Percentiles rank a stretch among this genome's conserved stretches.
These are phyloP conservation scores for Thoreauomyces humboldtii DNA, from an alignment of 192 early-diverging fungal genomes.

Conservation along the genomic window DNA sequence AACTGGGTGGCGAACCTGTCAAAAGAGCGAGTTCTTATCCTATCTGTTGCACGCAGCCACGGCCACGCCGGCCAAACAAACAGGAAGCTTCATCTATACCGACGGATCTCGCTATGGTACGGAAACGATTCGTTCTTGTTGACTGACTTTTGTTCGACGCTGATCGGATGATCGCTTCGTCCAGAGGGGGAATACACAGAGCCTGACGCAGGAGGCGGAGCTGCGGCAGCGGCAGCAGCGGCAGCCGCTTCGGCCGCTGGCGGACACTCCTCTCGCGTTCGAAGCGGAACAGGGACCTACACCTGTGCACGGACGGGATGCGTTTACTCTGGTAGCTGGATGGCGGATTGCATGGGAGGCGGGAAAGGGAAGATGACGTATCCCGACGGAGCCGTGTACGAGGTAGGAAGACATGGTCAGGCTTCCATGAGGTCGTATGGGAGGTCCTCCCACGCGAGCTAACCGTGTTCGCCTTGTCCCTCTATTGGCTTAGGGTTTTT, in stretches of 20 bases:
- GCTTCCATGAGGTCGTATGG: too few relatives aligned
- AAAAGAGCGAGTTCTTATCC: background rate
- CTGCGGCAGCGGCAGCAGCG: background rate
- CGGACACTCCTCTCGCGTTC: slow-evolving; percentile 8
- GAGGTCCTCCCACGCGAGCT: too few relatives aligned
- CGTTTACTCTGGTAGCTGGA: slow-evolving; percentile 24
- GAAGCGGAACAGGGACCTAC: slow-evolving; percentile 19
- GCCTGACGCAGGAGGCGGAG: background rate
- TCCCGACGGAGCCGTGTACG: slow-evolving; percentile 33
- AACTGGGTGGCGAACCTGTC: background rate
- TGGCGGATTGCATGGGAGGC: slow-evolving; percentile 23
- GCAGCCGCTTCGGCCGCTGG: too few relatives aligned
- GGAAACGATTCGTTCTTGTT: too few relatives aligned
- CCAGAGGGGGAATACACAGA: slow-evolving; percentile 30
- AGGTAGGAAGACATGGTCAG: slow-evolving; percentile 6
- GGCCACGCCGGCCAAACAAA: slow-evolving; percentile 3
- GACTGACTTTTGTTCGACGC: background rate
- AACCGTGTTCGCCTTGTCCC: too few relatives aligned
- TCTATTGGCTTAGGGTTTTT: background rate
- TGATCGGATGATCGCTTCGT: background rate
- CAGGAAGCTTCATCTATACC: slow-evolving; percentile 34
- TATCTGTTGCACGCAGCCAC: background rate
- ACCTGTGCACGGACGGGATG: slow-evolving; percentile 3
- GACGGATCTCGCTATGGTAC: slow-evolving; percentile 41
- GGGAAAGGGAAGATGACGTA: slow-evolving; percentile 13